Evolutionary conservation across 2,329 filamentous ascomycete species (phyloP).

Genomic region (Macrophomina tecta): DNA sequence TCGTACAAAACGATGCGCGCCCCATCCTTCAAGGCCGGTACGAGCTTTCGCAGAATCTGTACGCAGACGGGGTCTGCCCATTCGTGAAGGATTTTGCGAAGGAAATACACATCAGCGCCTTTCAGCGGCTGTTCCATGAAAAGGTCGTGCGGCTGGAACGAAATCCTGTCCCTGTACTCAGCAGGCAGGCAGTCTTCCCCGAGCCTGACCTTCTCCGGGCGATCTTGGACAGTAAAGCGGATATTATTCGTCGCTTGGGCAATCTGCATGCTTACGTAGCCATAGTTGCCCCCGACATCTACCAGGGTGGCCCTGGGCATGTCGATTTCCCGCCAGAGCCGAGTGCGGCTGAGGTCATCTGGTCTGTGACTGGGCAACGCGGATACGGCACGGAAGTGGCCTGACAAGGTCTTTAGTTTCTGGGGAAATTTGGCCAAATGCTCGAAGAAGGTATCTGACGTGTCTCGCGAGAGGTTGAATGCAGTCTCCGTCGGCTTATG

Average conservation of each 20-base stretch:
- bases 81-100: constrained; percentile 68
- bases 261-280: constrained; percentile 35
- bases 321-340: neutral
- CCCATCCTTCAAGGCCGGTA: constrained; percentile 49
- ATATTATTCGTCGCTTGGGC: constrained; percentile 37
- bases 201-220: constrained; percentile 32
- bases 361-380: neutral
- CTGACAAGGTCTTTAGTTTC: neutral
- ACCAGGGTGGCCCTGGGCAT: neutral
- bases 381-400: constrained; percentile 11
- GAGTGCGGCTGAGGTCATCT: neutral
- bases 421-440: constrained; percentile 20
- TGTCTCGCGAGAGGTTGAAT: neutral
- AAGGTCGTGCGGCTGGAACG: constrained; percentile 61
- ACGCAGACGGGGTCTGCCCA: constrained; percentile 58
- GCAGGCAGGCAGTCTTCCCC: constrained; percentile 8
- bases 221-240: constrained; percentile 41
- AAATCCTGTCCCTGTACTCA: constrained; percentile 37
- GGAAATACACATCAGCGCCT: constrained; percentile 63
- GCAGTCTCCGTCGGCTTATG: constrained; percentile 25
- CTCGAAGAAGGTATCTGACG: constrained; percentile 11
- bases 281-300: constrained; percentile 25
- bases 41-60: constrained; percentile 40
- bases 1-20: constrained; percentile 26
- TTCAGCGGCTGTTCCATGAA: constrained; percentile 62